phyloP scores from a whole-genome alignment of 352 stramenopile genomes.

The Pythium coloratum region DNA sequence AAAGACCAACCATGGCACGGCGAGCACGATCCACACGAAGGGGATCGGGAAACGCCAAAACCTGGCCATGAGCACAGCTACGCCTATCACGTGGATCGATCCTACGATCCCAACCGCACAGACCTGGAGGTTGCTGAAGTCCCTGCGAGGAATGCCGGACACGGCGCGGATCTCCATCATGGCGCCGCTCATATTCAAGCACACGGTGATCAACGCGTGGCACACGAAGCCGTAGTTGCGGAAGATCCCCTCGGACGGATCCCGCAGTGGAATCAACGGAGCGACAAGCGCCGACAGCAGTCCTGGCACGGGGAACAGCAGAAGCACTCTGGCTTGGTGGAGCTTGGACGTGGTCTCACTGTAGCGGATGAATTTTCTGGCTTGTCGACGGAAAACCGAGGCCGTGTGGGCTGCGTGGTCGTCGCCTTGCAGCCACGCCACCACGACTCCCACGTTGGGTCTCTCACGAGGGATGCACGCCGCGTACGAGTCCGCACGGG shows the following conservation, averaged over 20 bases:
- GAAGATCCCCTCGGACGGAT: background rate
- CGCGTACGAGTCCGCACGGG: background rate
- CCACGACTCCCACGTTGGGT: background rate
- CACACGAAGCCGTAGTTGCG: background rate
- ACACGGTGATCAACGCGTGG: background rate
- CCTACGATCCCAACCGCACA: background rate
- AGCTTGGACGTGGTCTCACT: background rate
- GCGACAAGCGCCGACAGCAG: slow-evolving; percentile 3
- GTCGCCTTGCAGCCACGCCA: background rate
- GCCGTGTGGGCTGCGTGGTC: background rate
- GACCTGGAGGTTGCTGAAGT: background rate
- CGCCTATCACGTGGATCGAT: background rate
- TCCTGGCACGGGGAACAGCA: background rate
- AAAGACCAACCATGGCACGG: slow-evolving; percentile 4
- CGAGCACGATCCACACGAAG: slow-evolving; percentile 11
- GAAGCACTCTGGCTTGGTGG: background rate
- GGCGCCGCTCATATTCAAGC: background rate
- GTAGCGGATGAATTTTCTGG: background rate
- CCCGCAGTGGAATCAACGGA: slow-evolving; percentile 4
- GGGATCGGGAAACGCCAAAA: slow-evolving; percentile 24
- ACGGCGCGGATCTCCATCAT: background rate
- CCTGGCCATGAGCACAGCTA: background rate
- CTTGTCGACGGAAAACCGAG: background rate
- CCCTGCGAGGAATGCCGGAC: background rate
- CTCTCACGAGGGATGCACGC: background rate